Percentiles rank a stretch among this genome's conserved stretches.
These are phyloP conservation scores for Exsudoporus frostii DNA, from an alignment of 768 basidiomycete species.

Conservation along the genomic window DNA sequence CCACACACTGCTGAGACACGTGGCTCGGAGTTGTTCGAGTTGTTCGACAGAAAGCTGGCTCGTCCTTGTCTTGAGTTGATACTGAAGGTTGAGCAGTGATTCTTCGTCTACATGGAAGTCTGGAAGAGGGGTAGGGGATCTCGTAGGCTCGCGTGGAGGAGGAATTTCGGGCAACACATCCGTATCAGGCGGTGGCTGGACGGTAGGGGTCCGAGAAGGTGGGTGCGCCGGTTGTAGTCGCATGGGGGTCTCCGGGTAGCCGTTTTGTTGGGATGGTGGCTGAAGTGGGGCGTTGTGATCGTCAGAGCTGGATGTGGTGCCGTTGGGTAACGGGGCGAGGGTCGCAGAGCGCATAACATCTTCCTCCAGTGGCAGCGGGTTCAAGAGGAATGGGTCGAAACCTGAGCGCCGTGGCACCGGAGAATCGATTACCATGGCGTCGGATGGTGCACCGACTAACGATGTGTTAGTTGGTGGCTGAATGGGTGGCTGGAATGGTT, in stretches of 20 bases:
- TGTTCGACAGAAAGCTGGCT: constrained; percentile 72
- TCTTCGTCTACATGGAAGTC: constrained; percentile 66
- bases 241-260: constrained; percentile 9
- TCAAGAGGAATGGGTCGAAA: constrained; percentile 52
- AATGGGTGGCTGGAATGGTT: not conserved
- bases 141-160: constrained; percentile 43
- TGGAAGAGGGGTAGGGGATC: constrained; percentile 68
- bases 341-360: constrained; percentile 19
- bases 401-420: constrained; percentile 35
- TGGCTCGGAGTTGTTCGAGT: constrained; percentile 90
- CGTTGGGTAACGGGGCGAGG: constrained; percentile 28
- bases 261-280: constrained; percentile 12
- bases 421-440: constrained; percentile 40
- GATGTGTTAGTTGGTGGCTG: not conserved
- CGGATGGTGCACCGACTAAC: not conserved
- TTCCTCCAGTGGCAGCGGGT: constrained; percentile 42
- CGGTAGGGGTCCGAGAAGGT: constrained; percentile 6
- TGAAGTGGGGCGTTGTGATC: not conserved
- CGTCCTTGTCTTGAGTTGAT: constrained; percentile 54
- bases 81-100: constrained; percentile 46
- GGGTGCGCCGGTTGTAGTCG: not conserved
- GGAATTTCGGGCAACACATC: constrained; percentile 21
- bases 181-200: constrained; percentile 10
- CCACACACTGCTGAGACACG: constrained; percentile 81
- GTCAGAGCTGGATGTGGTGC: constrained; percentile 5